Evolutionary conservation across 2,329 filamentous ascomycete genomes (phyloP), one percentile per base, ranked within the genome.

Genomic region (Penicillium rolfsii): DNA sequence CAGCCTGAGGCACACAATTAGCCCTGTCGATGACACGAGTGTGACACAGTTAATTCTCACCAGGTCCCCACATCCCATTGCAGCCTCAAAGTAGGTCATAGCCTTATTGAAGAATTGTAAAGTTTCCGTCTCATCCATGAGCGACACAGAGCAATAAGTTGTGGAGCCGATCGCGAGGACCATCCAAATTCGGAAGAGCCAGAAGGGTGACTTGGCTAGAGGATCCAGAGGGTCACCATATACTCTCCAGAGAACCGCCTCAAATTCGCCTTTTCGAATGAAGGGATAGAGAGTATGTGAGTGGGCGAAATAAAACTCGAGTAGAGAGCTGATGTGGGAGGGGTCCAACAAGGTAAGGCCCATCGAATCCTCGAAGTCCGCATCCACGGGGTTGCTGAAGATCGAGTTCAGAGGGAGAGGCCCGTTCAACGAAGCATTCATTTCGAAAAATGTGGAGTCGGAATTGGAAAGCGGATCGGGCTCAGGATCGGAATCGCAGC

Each of bases 131-230:
- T 82, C 80, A 24, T 82, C 80, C 1, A 72, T 70, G 57, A 82
- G 63, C 0, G 76, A 74, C 0, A 82, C 76, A 0, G 80, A 80
- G 6, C 70, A 81, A 60, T 78, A 75, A 0, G 80, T 75, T 0
- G 80, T 82, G 0, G 80, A 80, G 1, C 80, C 80, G 30, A 82
- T 82, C 5, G 80, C 80, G 3, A 82, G 68, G 2, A 82, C 75
- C 78, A 82, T 82, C 80, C 80, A 82, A n/a, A 82, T 73, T 22
- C 76, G 71, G 59, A 80, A 82, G 6, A 76, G 62, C 55, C 69
- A 73, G 1, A 77, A 64, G 1, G 78, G 73, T 0, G 75, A 73
- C 40, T 77, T 72, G 2, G 67, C 64, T 5, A 70, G 49, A 2
- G 70, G 67, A 28, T 71, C 70, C 9, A 70, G 59, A 0, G 76